These are phyloP conservation scores for Colletotrichum sp. DNA, from an alignment of 2,329 filamentous ascomycete genomes.

Conservation along the genomic window DNA sequence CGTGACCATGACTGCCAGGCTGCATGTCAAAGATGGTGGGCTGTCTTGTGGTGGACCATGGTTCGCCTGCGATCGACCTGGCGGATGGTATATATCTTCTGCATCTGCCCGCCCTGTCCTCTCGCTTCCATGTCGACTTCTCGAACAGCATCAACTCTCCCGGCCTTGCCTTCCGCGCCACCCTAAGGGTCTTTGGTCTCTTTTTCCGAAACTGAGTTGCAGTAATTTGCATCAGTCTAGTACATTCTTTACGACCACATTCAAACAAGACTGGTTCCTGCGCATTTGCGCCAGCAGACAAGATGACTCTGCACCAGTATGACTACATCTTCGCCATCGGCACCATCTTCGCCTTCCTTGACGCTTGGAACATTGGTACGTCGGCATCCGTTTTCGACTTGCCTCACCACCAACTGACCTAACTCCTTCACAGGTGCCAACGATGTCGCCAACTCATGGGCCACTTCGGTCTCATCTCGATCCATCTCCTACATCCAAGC, in stretches of 20 bases:
- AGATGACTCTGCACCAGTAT: conserved; percentile 52
- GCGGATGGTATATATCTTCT: conserved; percentile 13
- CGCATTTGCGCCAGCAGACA: background rate
- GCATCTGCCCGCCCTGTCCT: background rate
- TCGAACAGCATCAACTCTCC: conserved; percentile 7
- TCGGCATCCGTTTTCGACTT: background rate
- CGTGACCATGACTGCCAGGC: background rate
- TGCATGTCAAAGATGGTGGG: background rate
- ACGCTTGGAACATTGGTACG: conserved; percentile 69
- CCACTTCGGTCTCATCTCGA: conserved; percentile 66
- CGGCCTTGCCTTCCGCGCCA: conserved; percentile 8
- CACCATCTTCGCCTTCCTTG: conserved; percentile 69
- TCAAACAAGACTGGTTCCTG: background rate
- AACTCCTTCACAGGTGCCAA: conserved; percentile 27
- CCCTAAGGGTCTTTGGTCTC: background rate
- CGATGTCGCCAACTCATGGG: conserved; percentile 70
- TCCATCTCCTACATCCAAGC: conserved; percentile 58
- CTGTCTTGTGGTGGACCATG: background rate
- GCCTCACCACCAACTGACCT: background rate
- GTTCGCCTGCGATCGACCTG: background rate
- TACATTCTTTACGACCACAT: background rate
- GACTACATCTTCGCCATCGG: conserved; percentile 69
- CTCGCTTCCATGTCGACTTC: conserved; percentile 7
- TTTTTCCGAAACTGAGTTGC: background rate
- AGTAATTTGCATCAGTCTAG: background rate